phyloP scores from a whole-genome alignment of 192 early-diverging fungal genomes.

The Podila epicladia region DNA sequence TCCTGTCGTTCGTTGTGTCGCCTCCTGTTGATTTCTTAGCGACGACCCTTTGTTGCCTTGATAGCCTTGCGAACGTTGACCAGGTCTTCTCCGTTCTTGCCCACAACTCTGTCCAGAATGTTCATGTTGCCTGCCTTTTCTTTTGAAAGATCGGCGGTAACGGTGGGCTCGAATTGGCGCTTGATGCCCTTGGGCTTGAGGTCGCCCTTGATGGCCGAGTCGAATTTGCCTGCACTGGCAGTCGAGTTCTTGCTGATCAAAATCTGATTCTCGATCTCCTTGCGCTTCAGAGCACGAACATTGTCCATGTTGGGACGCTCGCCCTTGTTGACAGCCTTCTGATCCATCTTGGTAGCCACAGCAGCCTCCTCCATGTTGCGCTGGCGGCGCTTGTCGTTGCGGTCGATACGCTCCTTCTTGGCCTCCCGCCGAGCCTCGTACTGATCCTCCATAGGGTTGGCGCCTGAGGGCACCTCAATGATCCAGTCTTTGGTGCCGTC shows the following conservation, averaged over 20 bases:
- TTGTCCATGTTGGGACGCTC: conserved; percentile 55
- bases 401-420: conserved; percentile 89
- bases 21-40: neutral
- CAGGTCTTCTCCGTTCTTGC: conserved; percentile 57
- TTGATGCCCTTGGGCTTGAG: conserved; percentile 85
- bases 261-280: conserved; percentile 77
- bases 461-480: conserved; percentile 87
- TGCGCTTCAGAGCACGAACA: conserved; percentile 71
- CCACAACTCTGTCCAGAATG: conserved; percentile 75
- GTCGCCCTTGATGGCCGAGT: conserved; percentile 83
- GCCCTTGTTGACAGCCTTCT: conserved; percentile 59
- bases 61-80: conserved; percentile 64
- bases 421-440: conserved; percentile 80
- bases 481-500: conserved; percentile 90
- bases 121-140: conserved; percentile 78
- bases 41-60: conserved; percentile 44
- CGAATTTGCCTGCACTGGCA: conserved; percentile 93
- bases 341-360: conserved; percentile 60
- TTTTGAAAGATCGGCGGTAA: conserved; percentile 62
- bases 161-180: conserved; percentile 73
- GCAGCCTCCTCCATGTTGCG: conserved; percentile 88
- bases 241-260: conserved; percentile 84
- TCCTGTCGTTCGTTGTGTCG: neutral
- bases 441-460: conserved; percentile 89
- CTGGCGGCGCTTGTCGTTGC: conserved; percentile 87